Base-by-base conservation (phyloP, 192 early-diverging fungal genomes). In the Podochytrium sp. region DNA sequence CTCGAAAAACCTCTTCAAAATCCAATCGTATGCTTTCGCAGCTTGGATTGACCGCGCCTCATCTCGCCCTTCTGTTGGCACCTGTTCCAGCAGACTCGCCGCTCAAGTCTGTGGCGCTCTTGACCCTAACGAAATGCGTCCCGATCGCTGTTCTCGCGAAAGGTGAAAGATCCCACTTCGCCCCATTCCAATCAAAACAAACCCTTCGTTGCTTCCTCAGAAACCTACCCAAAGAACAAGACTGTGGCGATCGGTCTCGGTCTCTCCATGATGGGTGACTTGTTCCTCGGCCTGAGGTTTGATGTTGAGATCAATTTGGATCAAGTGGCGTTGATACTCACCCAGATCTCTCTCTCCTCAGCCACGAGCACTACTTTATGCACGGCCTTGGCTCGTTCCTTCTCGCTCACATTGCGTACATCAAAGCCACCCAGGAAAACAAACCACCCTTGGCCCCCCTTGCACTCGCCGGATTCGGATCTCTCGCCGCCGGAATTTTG, bases 281-380 rank as follows among this genome's bases (percentile, higher is more conserved):
- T 29, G 7, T 65, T 65, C 29, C 63, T 65, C 29, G 23, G 40
- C n/a, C 7, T 65, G 20, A 29, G 63, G 63, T 65, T 38, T 32
- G 18, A 14, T 1, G 60, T 6, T 29, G 18, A 0, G 33, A 39
- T 38, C 12, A 39, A 38, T 18, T 1, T 27, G 4, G 1, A 2
- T 49, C n/a, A n/a, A n/a, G n/a, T n/a, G n/a, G n/a, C n/a, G 7
- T 2, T 65, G 40, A 25, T 27, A 61, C 14, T 0, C 33, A 4
- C 0, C 37, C 37, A 35, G 14, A 0, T 10, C 53, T 0, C 53
- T 27, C 29, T 56, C 27, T 3, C 12, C 16, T 25, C 42, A 65
- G 29, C 35, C 43, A 23, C 41, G 20, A 55, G 25, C 16, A 35
- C 18, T 65, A 65, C 63, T 65, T 65, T 65, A 35, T 29, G n/a